Evolutionary conservation across 371 early-diverging fungal genomes (phyloP), one percentile per base, ranked within the genome.

Genomic region (Mucor velutinosus): DNA sequence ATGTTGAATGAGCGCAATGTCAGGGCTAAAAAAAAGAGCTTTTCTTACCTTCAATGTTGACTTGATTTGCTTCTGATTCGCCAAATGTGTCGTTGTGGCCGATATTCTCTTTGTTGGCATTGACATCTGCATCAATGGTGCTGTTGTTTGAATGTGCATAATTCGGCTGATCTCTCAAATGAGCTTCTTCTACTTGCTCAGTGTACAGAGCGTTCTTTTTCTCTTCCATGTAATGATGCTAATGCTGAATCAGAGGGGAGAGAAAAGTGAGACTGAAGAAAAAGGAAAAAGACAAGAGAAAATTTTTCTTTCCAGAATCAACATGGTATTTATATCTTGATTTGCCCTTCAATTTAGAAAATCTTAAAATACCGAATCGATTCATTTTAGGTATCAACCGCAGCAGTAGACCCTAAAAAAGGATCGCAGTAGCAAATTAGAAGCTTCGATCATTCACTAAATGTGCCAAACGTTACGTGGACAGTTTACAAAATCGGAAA

Each of bases 51-150:
- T 79, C 71, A 49, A 79, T 69, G 39, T 73, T 70, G 6, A 82
- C 82, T 53, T 71, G 73, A 58, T 82, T 79, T 41, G 76, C 78
- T 12, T 60, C 68, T 21, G 70, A 65, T 67, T 82, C 82, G 37
- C 80, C 80, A 67, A 58, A 82, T 4, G 66, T 56, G 21, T 66
- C 72, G n/a, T 64, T 33, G 1, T 33, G 35, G 27, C 43, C 60
- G 51, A n/a, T 37, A 7, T 32, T 35, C 12, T 49, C 19, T 6
- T 14, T 33, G 14, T 56, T 35, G 2, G 14, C n/a, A 29, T 29
- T 35, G 6, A 10, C 29, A 29, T 56, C 32, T 56, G 6, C 56
- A 56, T 56, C 56, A 32, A 56, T 17, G 14, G 56, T 56, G 32
- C 56, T 56, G 32, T 56, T 56, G 32, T 30, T 56, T 11, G 56